A percentile compares a stretch with the other conserved stretches of the same genome.
phyloP scores from a whole-genome alignment of 306 rosid species.

The Pyrus betulifolia region DNA sequence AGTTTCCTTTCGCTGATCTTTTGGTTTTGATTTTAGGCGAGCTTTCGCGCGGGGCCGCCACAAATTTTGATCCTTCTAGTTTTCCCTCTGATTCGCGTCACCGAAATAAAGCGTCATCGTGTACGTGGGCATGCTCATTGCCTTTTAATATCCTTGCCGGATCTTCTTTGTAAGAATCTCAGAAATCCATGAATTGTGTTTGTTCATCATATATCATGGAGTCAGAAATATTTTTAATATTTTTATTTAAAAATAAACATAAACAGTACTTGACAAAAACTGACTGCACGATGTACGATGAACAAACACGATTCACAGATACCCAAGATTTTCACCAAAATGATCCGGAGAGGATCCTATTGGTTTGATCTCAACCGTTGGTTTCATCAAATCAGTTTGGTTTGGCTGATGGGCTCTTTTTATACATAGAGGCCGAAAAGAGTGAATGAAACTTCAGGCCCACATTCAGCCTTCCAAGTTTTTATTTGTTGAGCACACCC shows the following conservation, averaged over 20 bases:
- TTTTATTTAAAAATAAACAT: too few species aligned
- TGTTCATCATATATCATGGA: too few species aligned
- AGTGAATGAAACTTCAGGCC: neutral
- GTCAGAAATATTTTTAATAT: too few species aligned
- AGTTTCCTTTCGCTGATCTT: neutral
- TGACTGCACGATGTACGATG: accelerated
- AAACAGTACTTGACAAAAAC: accelerated
- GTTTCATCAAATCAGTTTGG: neutral
- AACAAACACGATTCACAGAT: accelerated
- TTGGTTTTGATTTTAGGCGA: conserved; percentile 12
- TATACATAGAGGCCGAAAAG: neutral
- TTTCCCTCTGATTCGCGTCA: neutral
- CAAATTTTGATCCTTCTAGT: conserved; percentile 24
- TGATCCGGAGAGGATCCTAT: too few species aligned
- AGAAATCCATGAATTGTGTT: too few species aligned
- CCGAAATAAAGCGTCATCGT: conserved; percentile 1
- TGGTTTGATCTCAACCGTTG: conserved; percentile 18
- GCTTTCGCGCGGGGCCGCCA: conserved; percentile 22
- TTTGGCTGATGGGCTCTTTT: neutral
- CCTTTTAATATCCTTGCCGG: too few species aligned
- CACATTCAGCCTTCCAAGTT: neutral
- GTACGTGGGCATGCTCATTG: neutral
- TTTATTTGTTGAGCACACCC: too few species aligned
- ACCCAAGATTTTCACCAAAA: too few species aligned
- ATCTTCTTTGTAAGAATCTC: too few species aligned